Percentiles rank a stretch among this genome's conserved stretches.
phyloP scores from a whole-genome alignment of 139 green algal species.

The Chlorella ohadii region DNA sequence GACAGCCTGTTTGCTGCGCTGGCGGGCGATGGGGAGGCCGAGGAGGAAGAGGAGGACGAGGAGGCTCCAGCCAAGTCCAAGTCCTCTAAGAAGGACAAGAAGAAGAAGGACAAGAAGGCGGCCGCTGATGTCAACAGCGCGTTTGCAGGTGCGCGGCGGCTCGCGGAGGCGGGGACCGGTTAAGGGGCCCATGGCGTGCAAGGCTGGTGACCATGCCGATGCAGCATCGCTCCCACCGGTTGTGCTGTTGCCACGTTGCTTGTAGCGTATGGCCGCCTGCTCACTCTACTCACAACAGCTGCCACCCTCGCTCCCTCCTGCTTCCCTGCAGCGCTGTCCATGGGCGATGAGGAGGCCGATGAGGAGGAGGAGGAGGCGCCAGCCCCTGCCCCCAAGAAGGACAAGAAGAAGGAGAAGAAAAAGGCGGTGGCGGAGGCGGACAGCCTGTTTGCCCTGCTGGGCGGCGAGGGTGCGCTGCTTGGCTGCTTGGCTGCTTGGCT shows the following conservation, averaged over 20 bases:
- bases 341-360: constrained; percentile 26
- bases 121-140: constrained; percentile 30
- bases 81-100: constrained; percentile 50
- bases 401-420: constrained; percentile 68
- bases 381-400: constrained; percentile 2
- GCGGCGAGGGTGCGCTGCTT: constrained; percentile 30
- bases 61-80: constrained; percentile 23
- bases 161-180: too few relatives aligned
- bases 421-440: constrained; percentile 40
- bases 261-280: not conserved
- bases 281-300: not conserved
- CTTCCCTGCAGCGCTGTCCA: not conserved
- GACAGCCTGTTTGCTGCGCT: constrained; percentile 68
- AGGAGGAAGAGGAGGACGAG: constrained; percentile 20
- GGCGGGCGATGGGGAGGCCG: constrained; percentile 27
- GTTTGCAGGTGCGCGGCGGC: not conserved
- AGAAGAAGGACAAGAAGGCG: constrained; percentile 38
- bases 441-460: constrained; percentile 68
- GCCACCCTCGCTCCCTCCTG: not conserved
- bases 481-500: not conserved
- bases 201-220: too few relatives aligned
- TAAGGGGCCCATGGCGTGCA: too few relatives aligned
- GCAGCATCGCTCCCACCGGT: too few relatives aligned
- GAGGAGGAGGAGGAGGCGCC: constrained; percentile 32
- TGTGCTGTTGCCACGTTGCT: too few relatives aligned